These are phyloP conservation scores for Carex littledalei DNA, from an alignment of 176 grass and related monocot genomes.

Conservation along the genomic window DNA sequence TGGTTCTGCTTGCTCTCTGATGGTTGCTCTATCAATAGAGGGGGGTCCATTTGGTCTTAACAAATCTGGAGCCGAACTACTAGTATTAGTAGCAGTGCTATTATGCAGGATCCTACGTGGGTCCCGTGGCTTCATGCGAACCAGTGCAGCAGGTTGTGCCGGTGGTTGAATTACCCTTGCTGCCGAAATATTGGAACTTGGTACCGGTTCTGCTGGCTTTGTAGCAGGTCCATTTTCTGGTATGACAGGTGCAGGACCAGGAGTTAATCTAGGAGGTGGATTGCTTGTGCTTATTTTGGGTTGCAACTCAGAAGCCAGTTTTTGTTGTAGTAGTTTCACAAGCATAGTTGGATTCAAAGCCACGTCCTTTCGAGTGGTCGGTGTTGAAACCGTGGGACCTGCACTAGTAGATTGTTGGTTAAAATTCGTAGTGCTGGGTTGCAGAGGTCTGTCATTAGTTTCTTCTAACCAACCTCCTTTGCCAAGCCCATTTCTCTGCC, in stretches of 20 bases:
- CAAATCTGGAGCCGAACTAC: constrained; percentile 33
- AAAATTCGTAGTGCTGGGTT: constrained; percentile 25
- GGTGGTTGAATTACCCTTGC: constrained; percentile 30
- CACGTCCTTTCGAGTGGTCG: constrained; percentile 61
- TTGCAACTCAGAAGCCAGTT: constrained; percentile 51
- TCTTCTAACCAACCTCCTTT: constrained; percentile 48
- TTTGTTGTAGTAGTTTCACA: constrained; percentile 70
- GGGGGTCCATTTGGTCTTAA: constrained; percentile 40
- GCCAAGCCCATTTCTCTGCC: constrained; percentile 34
- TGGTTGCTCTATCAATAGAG: constrained; percentile 26
- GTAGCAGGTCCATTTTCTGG: constrained; percentile 27
- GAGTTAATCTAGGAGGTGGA: constrained; percentile 25
- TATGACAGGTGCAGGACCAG: neutral
- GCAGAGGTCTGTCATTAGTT: constrained; percentile 20
- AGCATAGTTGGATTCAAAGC: constrained; percentile 71
- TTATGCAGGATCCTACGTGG: constrained; percentile 69
- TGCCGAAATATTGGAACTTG: constrained; percentile 30
- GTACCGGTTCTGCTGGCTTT: constrained; percentile 35
- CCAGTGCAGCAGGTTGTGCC: constrained; percentile 17
- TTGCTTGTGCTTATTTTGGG: constrained; percentile 23
- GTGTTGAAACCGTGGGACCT: constrained; percentile 42
- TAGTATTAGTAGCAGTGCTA: constrained; percentile 38
- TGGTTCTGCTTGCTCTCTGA: neutral
- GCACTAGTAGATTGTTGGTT: constrained; percentile 33
- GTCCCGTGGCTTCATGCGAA: constrained; percentile 93